phyloP scores from a whole-genome alignment of 2,329 filamentous ascomycete species.

The Arthrobotrys conoides region DNA sequence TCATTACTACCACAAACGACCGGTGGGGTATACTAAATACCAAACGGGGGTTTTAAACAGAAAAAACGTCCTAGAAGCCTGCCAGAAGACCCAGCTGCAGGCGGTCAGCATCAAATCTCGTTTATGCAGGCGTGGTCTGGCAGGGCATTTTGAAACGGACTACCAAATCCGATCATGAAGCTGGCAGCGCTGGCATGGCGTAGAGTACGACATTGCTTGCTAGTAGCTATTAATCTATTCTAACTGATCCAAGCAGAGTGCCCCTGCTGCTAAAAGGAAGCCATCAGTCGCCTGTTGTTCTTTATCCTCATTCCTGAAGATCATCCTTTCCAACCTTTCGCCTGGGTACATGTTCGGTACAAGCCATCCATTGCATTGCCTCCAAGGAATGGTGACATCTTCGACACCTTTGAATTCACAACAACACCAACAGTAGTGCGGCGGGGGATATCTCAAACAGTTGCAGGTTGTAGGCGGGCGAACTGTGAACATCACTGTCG shows the following conservation, averaged over 20 bases:
- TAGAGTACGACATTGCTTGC: constrained; percentile 11
- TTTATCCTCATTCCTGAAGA: neutral
- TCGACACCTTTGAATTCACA: constrained; percentile 10
- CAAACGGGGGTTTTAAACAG: constrained; percentile 12
- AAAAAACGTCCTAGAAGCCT: constrained; percentile 10
- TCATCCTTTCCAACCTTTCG: neutral
- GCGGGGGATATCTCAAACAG: constrained; percentile 39
- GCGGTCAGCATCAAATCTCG: constrained; percentile 54
- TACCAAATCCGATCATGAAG: constrained; percentile 43
- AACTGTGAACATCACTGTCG: constrained; percentile 26
- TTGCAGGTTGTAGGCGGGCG: constrained; percentile 1
- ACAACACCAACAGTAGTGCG: constrained; percentile 21
- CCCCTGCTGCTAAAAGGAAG: constrained; percentile 6
- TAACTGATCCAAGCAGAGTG: neutral
- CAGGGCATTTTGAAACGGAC: constrained; percentile 57
- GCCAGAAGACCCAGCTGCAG: constrained; percentile 37
- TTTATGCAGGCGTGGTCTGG: constrained; percentile 58
- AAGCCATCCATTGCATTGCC: neutral
- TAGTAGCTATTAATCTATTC: constrained; percentile 10
- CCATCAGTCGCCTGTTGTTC: constrained; percentile 4
- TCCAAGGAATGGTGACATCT: constrained; percentile 43
- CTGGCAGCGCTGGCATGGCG: constrained; percentile 2
- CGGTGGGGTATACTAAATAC: constrained; percentile 10
- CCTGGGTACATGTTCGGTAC: neutral
- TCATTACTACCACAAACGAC: constrained; percentile 12